phyloP scores from a whole-genome alignment of 73 alveolate genomes.

The Stentor roeselii region DNA sequence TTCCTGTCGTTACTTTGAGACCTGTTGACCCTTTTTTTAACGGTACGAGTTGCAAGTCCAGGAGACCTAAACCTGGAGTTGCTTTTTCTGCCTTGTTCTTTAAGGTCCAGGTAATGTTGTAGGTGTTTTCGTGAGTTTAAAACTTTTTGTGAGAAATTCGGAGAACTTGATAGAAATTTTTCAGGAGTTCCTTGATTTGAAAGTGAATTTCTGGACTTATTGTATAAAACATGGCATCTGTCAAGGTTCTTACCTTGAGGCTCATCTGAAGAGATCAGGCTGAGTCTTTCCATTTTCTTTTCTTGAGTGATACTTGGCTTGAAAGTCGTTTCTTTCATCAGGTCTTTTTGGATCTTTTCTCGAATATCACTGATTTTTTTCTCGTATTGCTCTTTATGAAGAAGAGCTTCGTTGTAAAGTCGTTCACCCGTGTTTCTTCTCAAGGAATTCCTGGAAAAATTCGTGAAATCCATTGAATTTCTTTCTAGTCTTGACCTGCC shows the following conservation, averaged over 20 bases:
- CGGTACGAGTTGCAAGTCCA: background rate
- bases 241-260: background rate
- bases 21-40: background rate
- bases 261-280: background rate
- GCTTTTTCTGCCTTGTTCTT: background rate
- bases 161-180: background rate
- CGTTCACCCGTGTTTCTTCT: background rate
- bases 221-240: background rate
- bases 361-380: background rate
- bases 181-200: background rate
- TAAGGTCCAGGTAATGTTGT: background rate
- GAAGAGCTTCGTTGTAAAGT: background rate
- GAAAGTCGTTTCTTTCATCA: conserved; percentile 8
- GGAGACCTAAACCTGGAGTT: too few species aligned
- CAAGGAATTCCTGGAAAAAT: background rate
- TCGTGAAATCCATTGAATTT: background rate
- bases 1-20: background rate
- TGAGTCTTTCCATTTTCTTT: background rate
- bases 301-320: background rate
- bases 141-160: background rate
- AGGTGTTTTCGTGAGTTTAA: background rate
- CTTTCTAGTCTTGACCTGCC: background rate
- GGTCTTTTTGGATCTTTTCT: background rate
- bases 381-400: background rate
- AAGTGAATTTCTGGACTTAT: background rate